Percentiles rank a stretch among this genome's conserved stretches.
phyloP scores from a whole-genome alignment of 2,329 filamentous ascomycete species.

The Blumeria hordei region DNA sequence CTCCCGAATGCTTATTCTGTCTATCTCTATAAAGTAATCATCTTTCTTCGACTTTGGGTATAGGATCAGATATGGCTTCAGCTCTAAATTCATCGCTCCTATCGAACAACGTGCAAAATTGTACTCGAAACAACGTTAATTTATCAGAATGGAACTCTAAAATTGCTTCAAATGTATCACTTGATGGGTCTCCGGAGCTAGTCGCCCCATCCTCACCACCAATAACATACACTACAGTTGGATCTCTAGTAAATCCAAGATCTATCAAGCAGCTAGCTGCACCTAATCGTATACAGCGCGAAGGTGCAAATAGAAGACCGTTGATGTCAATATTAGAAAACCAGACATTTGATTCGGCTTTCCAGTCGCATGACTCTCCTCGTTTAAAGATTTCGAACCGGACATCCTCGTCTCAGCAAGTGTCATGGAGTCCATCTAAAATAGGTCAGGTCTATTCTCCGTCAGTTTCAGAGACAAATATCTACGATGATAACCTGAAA shows the following conservation, averaged over 20 bases:
- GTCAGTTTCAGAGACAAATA: neutral
- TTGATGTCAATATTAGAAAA: slow-evolving; percentile 9
- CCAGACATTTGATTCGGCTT: slow-evolving; percentile 7
- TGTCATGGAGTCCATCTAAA: slow-evolving; percentile 5
- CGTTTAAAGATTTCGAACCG: slow-evolving; percentile 11
- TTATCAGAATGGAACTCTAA: slow-evolving; percentile 13
- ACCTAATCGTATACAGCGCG: slow-evolving; percentile 15
- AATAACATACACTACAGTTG: slow-evolving; percentile 16
- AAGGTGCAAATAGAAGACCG: slow-evolving; percentile 13
- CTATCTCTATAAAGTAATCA: too few species aligned
- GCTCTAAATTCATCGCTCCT: too few species aligned
- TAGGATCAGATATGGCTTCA: too few species aligned
- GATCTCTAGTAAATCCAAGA: slow-evolving; percentile 14
- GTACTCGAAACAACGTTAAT: slow-evolving; percentile 11
- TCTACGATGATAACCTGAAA: too few species aligned
- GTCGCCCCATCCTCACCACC: slow-evolving; percentile 10
- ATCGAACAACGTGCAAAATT: too few species aligned
- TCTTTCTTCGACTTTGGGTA: too few species aligned
- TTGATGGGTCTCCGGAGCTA: slow-evolving; percentile 13
- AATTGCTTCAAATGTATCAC: slow-evolving; percentile 6
- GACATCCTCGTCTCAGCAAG: slow-evolving; percentile 14
- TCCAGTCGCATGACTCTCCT: slow-evolving; percentile 7
- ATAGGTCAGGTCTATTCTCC: neutral
- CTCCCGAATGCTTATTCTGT: too few species aligned
- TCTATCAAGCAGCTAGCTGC: slow-evolving; percentile 12